Percentiles rank a stretch among this genome's conserved stretches.
Conservation (phyloP, 805 yeast species). For the Yamadazyma tumulicola region DNA sequence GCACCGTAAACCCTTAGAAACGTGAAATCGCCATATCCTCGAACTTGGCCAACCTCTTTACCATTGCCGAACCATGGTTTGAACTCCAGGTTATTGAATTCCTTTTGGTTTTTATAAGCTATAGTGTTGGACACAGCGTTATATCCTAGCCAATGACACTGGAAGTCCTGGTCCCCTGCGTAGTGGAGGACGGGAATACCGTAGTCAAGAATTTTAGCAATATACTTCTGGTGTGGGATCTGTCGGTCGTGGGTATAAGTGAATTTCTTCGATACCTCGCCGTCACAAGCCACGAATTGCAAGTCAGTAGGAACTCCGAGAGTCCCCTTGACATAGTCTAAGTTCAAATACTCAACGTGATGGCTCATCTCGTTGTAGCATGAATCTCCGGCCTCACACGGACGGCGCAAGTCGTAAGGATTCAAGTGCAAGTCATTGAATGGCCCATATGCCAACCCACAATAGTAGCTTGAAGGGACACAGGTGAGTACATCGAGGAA, state of each 20-base stretch:
- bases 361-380: slow-evolving; percentile 50
- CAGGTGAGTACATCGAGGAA: slow-evolving; percentile 5
- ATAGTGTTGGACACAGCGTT: slow-evolving; percentile 45
- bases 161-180: slow-evolving; percentile 92
- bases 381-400: slow-evolving; percentile 8
- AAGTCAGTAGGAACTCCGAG: slow-evolving; percentile 50
- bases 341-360: slow-evolving; percentile 48
- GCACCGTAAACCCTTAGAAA: slow-evolving; percentile 34
- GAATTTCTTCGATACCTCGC: slow-evolving; percentile 42
- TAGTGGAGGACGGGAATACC: slow-evolving; percentile 75
- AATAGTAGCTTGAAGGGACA: slow-evolving; percentile 6
- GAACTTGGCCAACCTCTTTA: slow-evolving; percentile 27
- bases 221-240: slow-evolving; percentile 61
- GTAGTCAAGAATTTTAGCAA: slow-evolving; percentile 37
- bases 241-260: slow-evolving; percentile 54
- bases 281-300: slow-evolving; percentile 37
- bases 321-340: slow-evolving; percentile 46
- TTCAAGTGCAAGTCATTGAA: slow-evolving; percentile 4
- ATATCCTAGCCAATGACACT: slow-evolving; percentile 90
- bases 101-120: slow-evolving; percentile 14
- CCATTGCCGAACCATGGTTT: slow-evolving; percentile 40
- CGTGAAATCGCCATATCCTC: slow-evolving; percentile 28
- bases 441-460: slow-evolving; percentile 8
- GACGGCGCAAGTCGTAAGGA: slow-evolving; percentile 11
- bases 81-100: slow-evolving; percentile 15